Evolutionary conservation across 768 basidiomycete species (phyloP), one percentile per base, ranked within the genome.

Genomic region (Leccinum truebloodii): DNA sequence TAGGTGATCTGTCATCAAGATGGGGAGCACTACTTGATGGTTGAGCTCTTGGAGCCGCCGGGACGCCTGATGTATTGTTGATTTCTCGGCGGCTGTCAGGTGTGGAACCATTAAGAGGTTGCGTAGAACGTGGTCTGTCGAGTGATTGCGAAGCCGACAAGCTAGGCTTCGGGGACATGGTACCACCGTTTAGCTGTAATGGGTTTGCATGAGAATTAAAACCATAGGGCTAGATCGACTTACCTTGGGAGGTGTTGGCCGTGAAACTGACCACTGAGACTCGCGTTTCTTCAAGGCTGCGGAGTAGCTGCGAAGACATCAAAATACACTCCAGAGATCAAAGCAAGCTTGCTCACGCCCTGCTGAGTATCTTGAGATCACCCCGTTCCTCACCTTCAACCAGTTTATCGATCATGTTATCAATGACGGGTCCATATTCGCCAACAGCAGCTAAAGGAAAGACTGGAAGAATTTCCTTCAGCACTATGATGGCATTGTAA

Each of bases 401-500:
- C 63, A 92, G 83, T 30, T 80, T 79, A 65, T 89, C 82, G 63
- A 95, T 83, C 5, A 85, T 83, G 22, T 71, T 73, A 64, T 87
- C 82, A 49, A 94, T 80, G 44, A 73, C 75, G 10, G 77, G 68
- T 13, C 88, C 91, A 28, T 79, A 77, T 57, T 80, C 82, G 49
- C 76, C 76, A 35, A 88, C 83, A 12, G 84, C 76, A 18, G 86
- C 83, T 10, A 90, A 70, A 28, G 96, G 96, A 76, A 97, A 97
- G 54, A 92, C 89, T 1, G 92, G 88, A 32, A 95, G 81, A 22
- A 98, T 85, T 72, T 97, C 93, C 69, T 95, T 93, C 63, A 97
- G 80, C 30, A 99, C 88, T 41, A 95, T 85, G 74, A 98, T 91
- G n/a, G 93, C 84, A 70, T 99, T 99, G 75, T 96, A 95, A 57